Evolutionary conservation across 495 filamentous ascomycete genomes (phyloP), one percentile per base, ranked within the genome.

Genomic region (Trichoderma reesei): DNA sequence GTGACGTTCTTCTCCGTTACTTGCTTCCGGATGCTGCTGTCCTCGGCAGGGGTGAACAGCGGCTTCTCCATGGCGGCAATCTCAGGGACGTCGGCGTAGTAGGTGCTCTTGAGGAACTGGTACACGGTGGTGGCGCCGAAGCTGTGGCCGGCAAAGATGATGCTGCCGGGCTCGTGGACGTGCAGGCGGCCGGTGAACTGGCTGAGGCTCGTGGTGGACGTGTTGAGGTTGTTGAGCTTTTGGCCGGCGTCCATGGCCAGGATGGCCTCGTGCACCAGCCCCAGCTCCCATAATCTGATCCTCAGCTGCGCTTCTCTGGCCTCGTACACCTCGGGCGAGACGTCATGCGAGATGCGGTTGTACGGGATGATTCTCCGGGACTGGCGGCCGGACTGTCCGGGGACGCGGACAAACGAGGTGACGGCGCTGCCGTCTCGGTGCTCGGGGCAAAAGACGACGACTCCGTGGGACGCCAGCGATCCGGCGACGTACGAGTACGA

Each of bases 401-500:
- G 77, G 37, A 80, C 73, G 5, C 82, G 80, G 51, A 93, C 75
- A 64, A 84, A 82, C 0, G 86, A 82, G 37, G 90, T 79, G 2
- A 88, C 85, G 2, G 84, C 80, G 65, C 83, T 89, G 37, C 88
- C 88, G 67, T 93, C 90, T 34, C 90, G 77, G 68, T 92, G 90
- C 63, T 93, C 90, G 1, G 87, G 82, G 16, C 88, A 88, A 41
- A 90, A 72, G 2, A 92, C 90, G 8, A 92, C 82, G 10, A 90
- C 75, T 18, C 90, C 90, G 69, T 91, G 81, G 8, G 86, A 88
- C 1, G 90, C 87, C 31, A 93, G 69, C 0, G 87, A 88, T 7
- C 87, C 86, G 26, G 78, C 81, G 10, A 92, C 66, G 68, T 91
- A 82, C 41, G 86, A 90, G 74, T 92, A 93, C 31, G 89, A 79